phyloP scores from a whole-genome alignment of 2,329 filamentous ascomycete species.

The Calcarisporium arbuscula region DNA sequence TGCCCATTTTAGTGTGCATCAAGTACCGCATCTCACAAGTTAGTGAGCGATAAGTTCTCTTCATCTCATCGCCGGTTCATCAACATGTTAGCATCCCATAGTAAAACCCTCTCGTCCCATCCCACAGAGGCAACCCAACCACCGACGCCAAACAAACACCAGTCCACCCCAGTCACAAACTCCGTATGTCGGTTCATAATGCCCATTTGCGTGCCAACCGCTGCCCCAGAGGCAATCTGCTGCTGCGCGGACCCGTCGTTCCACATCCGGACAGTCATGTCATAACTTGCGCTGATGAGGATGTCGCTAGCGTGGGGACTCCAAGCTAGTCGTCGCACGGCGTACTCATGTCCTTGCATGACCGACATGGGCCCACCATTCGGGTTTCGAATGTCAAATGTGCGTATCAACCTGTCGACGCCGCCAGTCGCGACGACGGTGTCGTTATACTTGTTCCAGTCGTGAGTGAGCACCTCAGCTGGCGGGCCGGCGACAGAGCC shows the following conservation, averaged over 20 bases:
- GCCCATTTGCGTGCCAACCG: slow-evolving; percentile 66
- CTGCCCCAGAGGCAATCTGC: slow-evolving; percentile 28
- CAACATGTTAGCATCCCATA: slow-evolving; percentile 76
- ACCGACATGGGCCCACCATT: slow-evolving; percentile 64
- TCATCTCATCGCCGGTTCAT: slow-evolving; percentile 21
- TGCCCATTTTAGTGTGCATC: too few relatives aligned
- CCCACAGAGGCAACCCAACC: slow-evolving; percentile 93
- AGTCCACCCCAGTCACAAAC: slow-evolving; percentile 93
- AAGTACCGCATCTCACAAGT: too few relatives aligned
- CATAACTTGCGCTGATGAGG: slow-evolving; percentile 84
- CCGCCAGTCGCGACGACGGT: slow-evolving; percentile 80
- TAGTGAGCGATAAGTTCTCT: too few relatives aligned
- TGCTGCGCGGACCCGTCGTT: slow-evolving; percentile 57
- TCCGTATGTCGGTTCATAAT: slow-evolving; percentile 91
- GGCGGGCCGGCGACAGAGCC: slow-evolving; percentile 43
- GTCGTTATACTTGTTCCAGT: slow-evolving; percentile 97
- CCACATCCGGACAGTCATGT: slow-evolving; percentile 97
- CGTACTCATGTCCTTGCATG: slow-evolving; percentile 84
- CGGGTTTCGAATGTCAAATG: slow-evolving; percentile 82
- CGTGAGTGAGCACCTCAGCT: slow-evolving; percentile 83
- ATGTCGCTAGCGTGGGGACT: slow-evolving; percentile 89
- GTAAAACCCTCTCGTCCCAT: slow-evolving; percentile 85
- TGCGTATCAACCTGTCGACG: slow-evolving; percentile 80
- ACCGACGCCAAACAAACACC: slow-evolving; percentile 92
- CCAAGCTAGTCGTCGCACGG: slow-evolving; percentile 80